Evolutionary conservation across 441 rosid species (phyloP).

Genomic region (Aleurites moluccanus): DNA sequence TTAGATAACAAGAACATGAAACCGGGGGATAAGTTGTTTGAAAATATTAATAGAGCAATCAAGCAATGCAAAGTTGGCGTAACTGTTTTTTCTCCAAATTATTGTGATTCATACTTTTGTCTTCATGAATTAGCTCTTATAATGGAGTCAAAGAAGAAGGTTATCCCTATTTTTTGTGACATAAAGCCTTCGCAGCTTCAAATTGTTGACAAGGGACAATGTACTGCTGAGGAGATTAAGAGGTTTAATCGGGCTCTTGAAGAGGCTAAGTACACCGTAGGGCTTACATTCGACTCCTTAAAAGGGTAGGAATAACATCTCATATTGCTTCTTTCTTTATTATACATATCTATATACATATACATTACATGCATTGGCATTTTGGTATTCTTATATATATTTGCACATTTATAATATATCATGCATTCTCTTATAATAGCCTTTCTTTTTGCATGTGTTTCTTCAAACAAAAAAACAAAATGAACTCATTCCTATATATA

Average conservation of each 20-base stretch:
- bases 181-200: constrained; percentile 69
- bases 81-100: constrained; percentile 64
- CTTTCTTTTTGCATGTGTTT: too few relatives aligned
- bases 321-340: not conserved
- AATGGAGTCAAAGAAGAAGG: constrained; percentile 67
- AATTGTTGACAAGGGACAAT: constrained; percentile 33
- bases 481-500: too few relatives aligned
- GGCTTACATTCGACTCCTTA: constrained; percentile 57
- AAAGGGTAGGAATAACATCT: constrained; percentile 46
- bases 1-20: constrained; percentile 74
- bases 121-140: constrained; percentile 70
- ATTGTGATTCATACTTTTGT: constrained; percentile 64
- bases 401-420: too few relatives aligned
- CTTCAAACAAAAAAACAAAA: too few relatives aligned
- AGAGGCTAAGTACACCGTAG: constrained; percentile 65
- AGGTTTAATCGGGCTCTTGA: constrained; percentile 69
- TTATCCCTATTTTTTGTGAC: constrained; percentile 73
- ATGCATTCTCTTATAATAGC: too few relatives aligned
- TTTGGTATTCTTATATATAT: too few relatives aligned
- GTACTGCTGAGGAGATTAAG: constrained; percentile 38
- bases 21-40: constrained; percentile 69
- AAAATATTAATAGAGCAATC: constrained; percentile 50
- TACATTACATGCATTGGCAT: too few relatives aligned
- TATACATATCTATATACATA: too few relatives aligned
- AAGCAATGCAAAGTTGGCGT: constrained; percentile 57